These are phyloP conservation scores for Tubosaeta brunneosetosa DNA, from an alignment of 768 basidiomycete species.

Conservation along the genomic window DNA sequence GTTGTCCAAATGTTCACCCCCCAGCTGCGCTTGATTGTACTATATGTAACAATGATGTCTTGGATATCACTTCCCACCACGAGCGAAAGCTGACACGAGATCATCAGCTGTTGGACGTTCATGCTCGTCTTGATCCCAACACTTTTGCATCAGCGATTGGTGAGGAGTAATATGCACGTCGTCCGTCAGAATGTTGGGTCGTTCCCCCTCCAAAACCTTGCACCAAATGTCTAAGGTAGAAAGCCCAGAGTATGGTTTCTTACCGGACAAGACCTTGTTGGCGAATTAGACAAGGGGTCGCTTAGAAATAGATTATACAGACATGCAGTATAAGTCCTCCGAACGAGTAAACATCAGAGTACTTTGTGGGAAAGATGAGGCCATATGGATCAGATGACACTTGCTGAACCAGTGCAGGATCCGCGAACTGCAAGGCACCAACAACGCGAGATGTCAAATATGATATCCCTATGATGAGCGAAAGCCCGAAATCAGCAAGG, in stretches of 20 bases:
- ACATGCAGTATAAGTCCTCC: constrained; percentile 35
- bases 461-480: constrained; percentile 19
- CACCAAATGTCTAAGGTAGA: fast-evolving
- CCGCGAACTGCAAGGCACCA: constrained; percentile 45
- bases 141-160: constrained; percentile 9
- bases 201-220: constrained; percentile 5
- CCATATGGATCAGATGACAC: background rate
- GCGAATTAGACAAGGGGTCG: constrained; percentile 5
- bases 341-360: constrained; percentile 29
- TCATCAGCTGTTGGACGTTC: constrained; percentile 15
- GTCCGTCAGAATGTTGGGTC: constrained; percentile 9
- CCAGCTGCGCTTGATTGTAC: no score
- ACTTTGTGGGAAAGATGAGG: constrained; percentile 11
- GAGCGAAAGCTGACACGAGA: no score
- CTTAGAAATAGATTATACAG: background rate
- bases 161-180: constrained; percentile 3
- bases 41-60: no score
- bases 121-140: constrained; percentile 14
- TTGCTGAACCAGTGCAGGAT: constrained; percentile 28
- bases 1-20: no score
- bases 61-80: no score
- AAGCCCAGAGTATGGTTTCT: constrained; percentile 15
- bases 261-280: constrained; percentile 18
- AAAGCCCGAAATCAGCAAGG: constrained; percentile 47
- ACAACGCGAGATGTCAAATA: constrained; percentile 30